These are phyloP conservation scores for Berberis thunbergii DNA, from an alignment of 164 flowering plant species.

Conservation along the genomic window DNA sequence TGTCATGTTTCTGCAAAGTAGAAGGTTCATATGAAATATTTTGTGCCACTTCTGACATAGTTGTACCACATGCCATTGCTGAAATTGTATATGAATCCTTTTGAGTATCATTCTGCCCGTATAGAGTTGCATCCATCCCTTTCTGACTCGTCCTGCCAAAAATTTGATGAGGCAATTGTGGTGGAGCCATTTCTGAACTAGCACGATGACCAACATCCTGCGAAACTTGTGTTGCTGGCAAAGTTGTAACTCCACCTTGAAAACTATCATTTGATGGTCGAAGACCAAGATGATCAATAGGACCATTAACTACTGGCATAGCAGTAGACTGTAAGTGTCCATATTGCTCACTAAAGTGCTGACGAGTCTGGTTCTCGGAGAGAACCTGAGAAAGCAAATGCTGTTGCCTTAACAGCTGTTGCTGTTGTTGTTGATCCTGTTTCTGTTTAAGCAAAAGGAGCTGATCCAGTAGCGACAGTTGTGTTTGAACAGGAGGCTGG, in stretches of 20 bases:
- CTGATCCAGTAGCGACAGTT: constrained; percentile 53
- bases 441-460: constrained; percentile 67
- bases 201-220: constrained; percentile 25
- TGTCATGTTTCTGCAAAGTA: constrained; percentile 12
- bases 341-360: constrained; percentile 43
- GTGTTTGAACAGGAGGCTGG: constrained; percentile 51
- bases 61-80: constrained; percentile 13
- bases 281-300: constrained; percentile 36
- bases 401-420: constrained; percentile 37
- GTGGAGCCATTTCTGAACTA: constrained; percentile 26
- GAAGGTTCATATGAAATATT: constrained; percentile 17
- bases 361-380: constrained; percentile 48
- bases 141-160: constrained; percentile 26
- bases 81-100: constrained; percentile 11
- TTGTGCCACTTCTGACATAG: constrained; percentile 11
- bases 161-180: constrained; percentile 58
- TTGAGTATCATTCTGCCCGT: constrained; percentile 4
- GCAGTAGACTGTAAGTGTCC: constrained; percentile 37
- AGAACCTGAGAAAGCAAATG: constrained; percentile 75
- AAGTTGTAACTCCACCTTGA: constrained; percentile 23
- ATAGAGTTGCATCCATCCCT: constrained; percentile 5
- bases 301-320: constrained; percentile 35
- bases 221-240: constrained; percentile 20
- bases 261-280: constrained; percentile 30
- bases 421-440: constrained; percentile 60